Base-by-base conservation (phyloP, 495 filamentous ascomycete species). In the Penicillium lagena region DNA sequence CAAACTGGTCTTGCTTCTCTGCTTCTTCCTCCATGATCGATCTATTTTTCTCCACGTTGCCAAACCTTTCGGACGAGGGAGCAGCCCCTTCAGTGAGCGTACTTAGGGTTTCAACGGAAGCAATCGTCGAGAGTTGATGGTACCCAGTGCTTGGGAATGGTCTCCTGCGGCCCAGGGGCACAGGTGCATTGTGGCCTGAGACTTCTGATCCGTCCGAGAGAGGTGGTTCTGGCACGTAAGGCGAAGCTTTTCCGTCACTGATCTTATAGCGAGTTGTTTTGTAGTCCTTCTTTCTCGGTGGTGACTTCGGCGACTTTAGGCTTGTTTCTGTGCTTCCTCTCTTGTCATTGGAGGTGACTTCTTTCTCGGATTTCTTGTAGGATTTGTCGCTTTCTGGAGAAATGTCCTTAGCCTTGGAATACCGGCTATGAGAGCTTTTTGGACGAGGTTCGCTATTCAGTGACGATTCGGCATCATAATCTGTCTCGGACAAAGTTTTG, bases 81-180 rank as follows among this genome's bases (percentile, higher is more conserved):
- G 35, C 40, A 8, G 53, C 47, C 9, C n/a, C 40, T 34, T 81
- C 75, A 7, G 57, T 66, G 33, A 57, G 46, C 14, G 71, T 72
- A 43, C 67, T 79, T 52, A 80, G 71, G 2, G 79, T 79, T 46
- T 84, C 82, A 9, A 72, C 66, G 43, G 86, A 86, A 8, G 75
- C 70, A 42, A 88, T 89, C 0, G 85, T 89, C n/a, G 86, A 87
- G 22, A 89, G 64, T 46, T 78, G 76, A 52, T 86, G 78, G n/a
- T 67, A 53, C 7, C 82, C 81, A 12, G 77, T 85, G 12, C 71
- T 80, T 1, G 86, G 83, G 45, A 79, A 76, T 17, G 76, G 77
- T 36, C 70, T 71, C 56, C 71, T 78, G 15, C 49, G 59, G 27
- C 58, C 59, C 17, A 70, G 41, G 9, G 65, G 66, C 7, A 66